Percentiles rank a stretch among this genome's conserved stretches.
Conservation (phyloP, 768 basidiomycete genomes). For the Rossbeevera mucosa region DNA sequence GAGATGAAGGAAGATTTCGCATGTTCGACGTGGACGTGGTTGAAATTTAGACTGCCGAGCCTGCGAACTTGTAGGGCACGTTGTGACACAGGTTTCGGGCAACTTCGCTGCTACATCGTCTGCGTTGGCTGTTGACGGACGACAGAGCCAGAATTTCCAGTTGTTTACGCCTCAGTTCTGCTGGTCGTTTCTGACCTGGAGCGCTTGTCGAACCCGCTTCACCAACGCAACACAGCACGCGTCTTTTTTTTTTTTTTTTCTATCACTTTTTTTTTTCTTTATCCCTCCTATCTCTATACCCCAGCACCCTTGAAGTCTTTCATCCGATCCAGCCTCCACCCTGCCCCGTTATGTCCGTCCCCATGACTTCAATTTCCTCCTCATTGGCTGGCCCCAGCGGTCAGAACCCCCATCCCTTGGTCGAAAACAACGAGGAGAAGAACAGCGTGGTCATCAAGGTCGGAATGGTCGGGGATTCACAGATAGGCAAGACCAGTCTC, state of each 20-base stretch:
- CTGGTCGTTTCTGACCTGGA: slow-evolving; percentile 28
- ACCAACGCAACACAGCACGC: slow-evolving; percentile 31
- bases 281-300: slow-evolving; percentile 27
- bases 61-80: slow-evolving; percentile 26
- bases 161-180: slow-evolving; percentile 27
- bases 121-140: slow-evolving; percentile 36
- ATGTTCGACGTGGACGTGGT: too few species aligned
- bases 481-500: slow-evolving; percentile 97
- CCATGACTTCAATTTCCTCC: slow-evolving; percentile 45
- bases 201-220: slow-evolving; percentile 33
- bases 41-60: slow-evolving; percentile 41
- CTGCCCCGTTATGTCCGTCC: slow-evolving; percentile 40
- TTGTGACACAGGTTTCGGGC: slow-evolving; percentile 12
- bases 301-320: slow-evolving; percentile 13
- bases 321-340: slow-evolving; percentile 15
- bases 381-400: slow-evolving; percentile 48
- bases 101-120: slow-evolving; percentile 3
- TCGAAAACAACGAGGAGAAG: slow-evolving; percentile 69
- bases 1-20: too few species aligned
- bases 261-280: slow-evolving; percentile 30
- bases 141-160: slow-evolving; percentile 27
- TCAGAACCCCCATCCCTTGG: slow-evolving; percentile 44
- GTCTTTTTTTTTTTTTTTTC: slow-evolving; percentile 35
- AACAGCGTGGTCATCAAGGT: slow-evolving; percentile 96
- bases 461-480: slow-evolving; percentile 99